Evolutionary conservation across 1,284 basidiomycete genomes (phyloP).

Genomic region (Takashimella koratensis): DNA sequence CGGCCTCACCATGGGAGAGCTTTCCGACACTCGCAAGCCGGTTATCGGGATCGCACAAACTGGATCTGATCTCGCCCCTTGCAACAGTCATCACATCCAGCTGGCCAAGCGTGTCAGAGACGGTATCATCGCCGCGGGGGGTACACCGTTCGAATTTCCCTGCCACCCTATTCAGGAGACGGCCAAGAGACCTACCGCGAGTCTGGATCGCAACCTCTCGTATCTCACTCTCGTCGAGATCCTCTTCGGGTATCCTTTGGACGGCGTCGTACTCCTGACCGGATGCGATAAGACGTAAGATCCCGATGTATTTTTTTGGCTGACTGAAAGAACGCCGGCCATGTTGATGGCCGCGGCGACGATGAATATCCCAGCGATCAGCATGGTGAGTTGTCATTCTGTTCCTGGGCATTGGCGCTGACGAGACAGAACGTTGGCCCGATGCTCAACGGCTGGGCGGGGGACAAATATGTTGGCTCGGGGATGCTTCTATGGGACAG

Average conservation of each 20-base stretch:
- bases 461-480: constrained; percentile 41
- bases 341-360: constrained; percentile 39
- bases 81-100: constrained; percentile 45
- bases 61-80: constrained; percentile 44
- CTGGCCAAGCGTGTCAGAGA: constrained; percentile 48
- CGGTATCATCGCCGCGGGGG: constrained; percentile 48
- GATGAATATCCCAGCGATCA: constrained; percentile 44
- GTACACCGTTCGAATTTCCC: constrained; percentile 48
- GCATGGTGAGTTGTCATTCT: too few species aligned
- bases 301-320: neutral
- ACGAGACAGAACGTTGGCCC: constrained; percentile 45
- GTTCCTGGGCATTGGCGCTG: too few species aligned
- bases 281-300: constrained; percentile 59
- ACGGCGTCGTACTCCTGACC: constrained; percentile 47
- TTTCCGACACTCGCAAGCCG: constrained; percentile 64
- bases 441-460: constrained; percentile 48
- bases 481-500: constrained; percentile 46
- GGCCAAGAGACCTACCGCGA: constrained; percentile 46
- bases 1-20: constrained; percentile 38
- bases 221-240: constrained; percentile 47
- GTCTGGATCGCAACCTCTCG: constrained; percentile 44
- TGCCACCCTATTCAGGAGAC: constrained; percentile 50
- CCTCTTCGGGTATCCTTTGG: constrained; percentile 47
- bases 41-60: constrained; percentile 78
- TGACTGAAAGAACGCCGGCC: constrained; percentile 41